Evolutionary conservation across 2,329 filamentous ascomycete genomes (phyloP), one percentile per base, ranked within the genome.

Genomic region (Curvularia lunata): DNA sequence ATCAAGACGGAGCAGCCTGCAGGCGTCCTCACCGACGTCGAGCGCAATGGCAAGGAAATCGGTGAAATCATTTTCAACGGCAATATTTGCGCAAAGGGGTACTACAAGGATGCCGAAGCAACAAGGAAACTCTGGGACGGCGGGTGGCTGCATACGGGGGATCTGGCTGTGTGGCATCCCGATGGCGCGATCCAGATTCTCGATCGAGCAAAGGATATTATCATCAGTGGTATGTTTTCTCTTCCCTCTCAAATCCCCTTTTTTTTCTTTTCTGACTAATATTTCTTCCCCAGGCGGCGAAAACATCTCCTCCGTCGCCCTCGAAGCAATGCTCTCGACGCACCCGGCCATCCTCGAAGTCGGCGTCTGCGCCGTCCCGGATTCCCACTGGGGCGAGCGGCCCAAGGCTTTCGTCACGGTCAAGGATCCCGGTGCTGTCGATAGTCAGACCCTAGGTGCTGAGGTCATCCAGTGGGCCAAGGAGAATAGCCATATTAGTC

Each of bases 131-230:
- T 99, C 23, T 98, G 96, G 76, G 88, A 87, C 0, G 95, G 95
- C 6, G 93, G 93, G 3, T 92, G 88, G 19, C 80, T 92, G 68
- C 95, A 97, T 78, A 94, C 90, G 16, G 95, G 95, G 0, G 95
- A 99, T 75, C 78, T 99, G 48, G 95, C 95, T 0, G 93, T 98
- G 0, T 93, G 91, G 90, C 91, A 97, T 79, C 84, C 89, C 0
- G 95, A 98, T 74, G 93, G 94, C 1, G 90, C 91, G 56, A 88
- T 92, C 43, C 92, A 98, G 80, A 97, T 99, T 63, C 81, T 96
- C 57, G 95, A 99, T 78, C 85, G 95, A 19, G 91, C 92, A 13
- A 99, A 99, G 81, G 95, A 99, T 74, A 97, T 99, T 52, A 99
- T 99, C 71, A 99, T 99, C 62, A 96, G 91, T 52, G 91, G 91